Conservation (phyloP, 495 filamentous ascomycete species). For the Baudoinia panamericana region DNA sequence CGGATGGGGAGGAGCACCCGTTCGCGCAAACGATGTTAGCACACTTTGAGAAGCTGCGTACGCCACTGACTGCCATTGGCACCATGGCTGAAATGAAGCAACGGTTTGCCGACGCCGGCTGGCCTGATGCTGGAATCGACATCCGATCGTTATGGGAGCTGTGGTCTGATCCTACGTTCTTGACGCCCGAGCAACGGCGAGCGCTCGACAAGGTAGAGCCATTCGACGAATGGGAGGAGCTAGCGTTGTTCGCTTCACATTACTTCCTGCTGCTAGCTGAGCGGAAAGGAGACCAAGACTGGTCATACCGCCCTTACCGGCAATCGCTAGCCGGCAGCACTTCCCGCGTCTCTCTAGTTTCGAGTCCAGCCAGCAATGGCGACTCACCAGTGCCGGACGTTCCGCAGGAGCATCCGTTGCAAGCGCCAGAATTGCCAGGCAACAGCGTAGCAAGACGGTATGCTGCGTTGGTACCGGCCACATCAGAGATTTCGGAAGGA, state of each 20-base stretch:
- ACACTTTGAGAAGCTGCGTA: conserved; percentile 70
- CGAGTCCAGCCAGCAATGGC: conserved; percentile 1
- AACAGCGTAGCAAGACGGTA: conserved; percentile 8
- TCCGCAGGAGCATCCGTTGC: conserved; percentile 21
- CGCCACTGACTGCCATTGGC: conserved; percentile 57
- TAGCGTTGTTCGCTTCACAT: conserved; percentile 72
- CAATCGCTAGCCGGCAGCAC: conserved; percentile 10
- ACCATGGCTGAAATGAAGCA: conserved; percentile 45
- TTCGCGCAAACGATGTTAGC: conserved; percentile 80
- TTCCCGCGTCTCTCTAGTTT: conserved; percentile 5
- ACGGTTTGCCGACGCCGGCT: conserved; percentile 55
- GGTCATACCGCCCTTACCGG: conserved; percentile 1
- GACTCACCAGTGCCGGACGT: conserved; percentile 35
- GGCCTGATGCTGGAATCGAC: conserved; percentile 38
- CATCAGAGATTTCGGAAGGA: conserved; percentile 13
- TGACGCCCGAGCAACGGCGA: conserved; percentile 41
- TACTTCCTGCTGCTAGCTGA: conserved; percentile 68
- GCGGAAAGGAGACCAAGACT: conserved; percentile 13
- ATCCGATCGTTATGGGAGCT: conserved; percentile 62
- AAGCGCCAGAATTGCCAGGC: conserved; percentile 12
- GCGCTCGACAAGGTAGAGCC: conserved; percentile 56
- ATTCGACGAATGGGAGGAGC: conserved; percentile 96
- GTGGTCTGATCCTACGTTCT: conserved; percentile 55
- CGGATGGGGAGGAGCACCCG: conserved; percentile 60
- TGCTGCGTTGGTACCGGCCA: conserved; percentile 16